Base-by-base conservation (phyloP, 2,329 filamentous ascomycete species). In the Pyrenophora teres region DNA sequence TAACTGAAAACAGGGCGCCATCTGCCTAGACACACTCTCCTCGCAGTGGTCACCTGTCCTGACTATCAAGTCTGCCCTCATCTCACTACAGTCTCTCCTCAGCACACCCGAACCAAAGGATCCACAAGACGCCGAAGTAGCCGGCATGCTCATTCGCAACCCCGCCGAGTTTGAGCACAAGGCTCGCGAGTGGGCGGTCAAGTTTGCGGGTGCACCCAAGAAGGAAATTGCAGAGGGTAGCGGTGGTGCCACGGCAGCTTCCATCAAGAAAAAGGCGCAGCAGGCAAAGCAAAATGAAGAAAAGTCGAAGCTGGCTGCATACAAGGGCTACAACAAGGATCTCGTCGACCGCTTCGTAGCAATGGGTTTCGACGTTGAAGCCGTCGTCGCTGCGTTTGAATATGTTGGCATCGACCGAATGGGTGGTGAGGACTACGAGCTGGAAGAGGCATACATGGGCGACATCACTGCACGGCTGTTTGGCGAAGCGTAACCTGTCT, bases 51-150 rank as follows among this genome's bases (percentile, higher is more conserved):
- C 93, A 5, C 94, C 94, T 0, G 92, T 99, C 19, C 83, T 97
- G 55, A 99, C 93, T 12, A 93, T 99, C 74, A 97, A 97, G 77
- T 95, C 91, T 16, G 91, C 93, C 32, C 84, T 99, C 39, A 86
- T 99, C 52, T 97, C 92, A 23, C 82, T 99, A 27, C 92, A 96
- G 73, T 93, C 92, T 62, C 85, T 99, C 15, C 89, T 99, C 67
- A 91, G 91, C 76, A 90, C 87, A 15, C 94, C 94, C 3, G 95
- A 99, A 73, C 93, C 94, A 0, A 95, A 93, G 66, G 94, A 99
- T 62, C 94, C 94, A 0, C 94, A 99, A 77, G 94, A 99, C 68
- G 92, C 92, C 33, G 91, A 97, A 73, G 94, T 97, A 1, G 94
- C 94, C 19, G 86, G 83, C 67, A 96, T 97, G 90, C 81, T 97